Evolutionary conservation across 106 monocot genomes (phyloP).

Genomic region (Allium cepa): DNA sequence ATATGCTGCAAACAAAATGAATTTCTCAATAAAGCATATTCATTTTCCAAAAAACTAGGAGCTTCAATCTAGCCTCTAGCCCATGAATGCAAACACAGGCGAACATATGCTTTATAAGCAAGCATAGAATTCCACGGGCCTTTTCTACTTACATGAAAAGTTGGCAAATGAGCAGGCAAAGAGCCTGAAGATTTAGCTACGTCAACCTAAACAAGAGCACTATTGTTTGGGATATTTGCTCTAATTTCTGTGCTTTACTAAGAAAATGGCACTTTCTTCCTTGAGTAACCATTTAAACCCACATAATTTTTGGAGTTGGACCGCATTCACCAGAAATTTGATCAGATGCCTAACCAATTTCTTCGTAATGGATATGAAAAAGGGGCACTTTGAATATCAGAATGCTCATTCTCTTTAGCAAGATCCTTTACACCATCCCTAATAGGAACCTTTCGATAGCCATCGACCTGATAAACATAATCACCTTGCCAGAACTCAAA

Average conservation of each 20-base stretch:
- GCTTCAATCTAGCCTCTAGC: conserved; percentile 97
- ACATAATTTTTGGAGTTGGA: conserved; percentile 12
- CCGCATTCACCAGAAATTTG: conserved; percentile 11
- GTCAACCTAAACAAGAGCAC: conserved; percentile 24
- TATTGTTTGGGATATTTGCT: conserved; percentile 31
- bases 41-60: conserved; percentile 86
- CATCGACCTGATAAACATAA: too few relatives aligned
- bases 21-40: conserved; percentile 71
- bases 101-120: conserved; percentile 94
- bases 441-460: too few relatives aligned
- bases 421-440: too few relatives aligned
- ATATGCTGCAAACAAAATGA: conserved; percentile 29
- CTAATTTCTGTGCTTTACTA: conserved; percentile 20
- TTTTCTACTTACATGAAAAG: conserved; percentile 83
- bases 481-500: too few relatives aligned
- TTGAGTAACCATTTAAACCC: conserved; percentile 13
- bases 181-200: conserved; percentile 41
- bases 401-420: conserved; percentile 10
- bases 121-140: conserved; percentile 88
- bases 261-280: conserved; percentile 16
- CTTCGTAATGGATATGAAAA: conserved; percentile 36
- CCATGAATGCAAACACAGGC: conserved; percentile 95
- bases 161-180: conserved; percentile 49
- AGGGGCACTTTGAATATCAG: conserved; percentile 89
- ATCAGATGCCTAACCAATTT: conserved; percentile 32